Evolutionary conservation across 2,329 filamentous ascomycete species (phyloP).

Genomic region (Sporothrix brasiliensis): DNA sequence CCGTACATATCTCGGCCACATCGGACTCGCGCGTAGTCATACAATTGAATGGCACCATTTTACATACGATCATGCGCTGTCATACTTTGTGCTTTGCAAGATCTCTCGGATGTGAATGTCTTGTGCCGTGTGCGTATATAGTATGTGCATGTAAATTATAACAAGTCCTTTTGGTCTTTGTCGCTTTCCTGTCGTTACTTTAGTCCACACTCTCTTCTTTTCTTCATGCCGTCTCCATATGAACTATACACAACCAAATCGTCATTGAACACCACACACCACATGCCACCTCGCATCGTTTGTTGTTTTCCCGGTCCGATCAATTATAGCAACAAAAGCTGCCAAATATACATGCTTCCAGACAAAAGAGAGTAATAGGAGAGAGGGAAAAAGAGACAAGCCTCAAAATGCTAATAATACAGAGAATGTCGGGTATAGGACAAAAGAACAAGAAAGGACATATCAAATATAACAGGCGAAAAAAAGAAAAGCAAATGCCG

Average conservation of each 20-base stretch:
- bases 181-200: not conserved
- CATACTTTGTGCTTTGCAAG: too few species aligned
- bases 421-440: constrained; percentile 42
- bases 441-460: constrained; percentile 35
- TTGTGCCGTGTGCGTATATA: too few species aligned
- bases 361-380: constrained; percentile 37
- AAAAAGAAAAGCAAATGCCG: constrained; percentile 36
- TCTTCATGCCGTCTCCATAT: not conserved
- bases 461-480: constrained; percentile 31
- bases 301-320: not conserved
- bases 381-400: constrained; percentile 27
- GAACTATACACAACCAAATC: constrained; percentile 19
- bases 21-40: not conserved
- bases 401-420: constrained; percentile 29
- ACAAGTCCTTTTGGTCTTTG: not conserved
- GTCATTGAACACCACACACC: not conserved
- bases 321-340: constrained; percentile 2
- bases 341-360: not conserved
- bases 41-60: not conserved
- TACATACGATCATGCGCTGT: not conserved
- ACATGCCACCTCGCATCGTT: not conserved
- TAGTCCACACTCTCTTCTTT: not conserved
- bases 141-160: not conserved
- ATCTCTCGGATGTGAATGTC: too few species aligned
- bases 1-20: not conserved